Base-by-base conservation (phyloP, 169 alveolate genomes). In the Plasmodium gallinaceum region DNA sequence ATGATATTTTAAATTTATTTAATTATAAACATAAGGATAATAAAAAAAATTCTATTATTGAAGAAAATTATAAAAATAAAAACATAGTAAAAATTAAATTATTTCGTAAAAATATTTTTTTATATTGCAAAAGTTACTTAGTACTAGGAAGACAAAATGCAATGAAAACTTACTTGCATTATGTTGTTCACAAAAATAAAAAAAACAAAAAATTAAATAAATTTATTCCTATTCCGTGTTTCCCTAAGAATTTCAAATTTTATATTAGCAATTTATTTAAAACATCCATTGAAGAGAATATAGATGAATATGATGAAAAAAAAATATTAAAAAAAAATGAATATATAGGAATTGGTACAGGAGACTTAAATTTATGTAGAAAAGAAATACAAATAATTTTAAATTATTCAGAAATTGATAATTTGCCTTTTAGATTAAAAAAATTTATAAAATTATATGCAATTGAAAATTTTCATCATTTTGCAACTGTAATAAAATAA, bases 61-160 rank as follows among this genome's bases (percentile, higher is more conserved):
- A 86, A 57, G 92, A 86, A 71, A 86, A 86, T 70, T 86, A 86
- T 57, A 86, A 86, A 86, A 86, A 70, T 71, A 70, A 54, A 60
- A 88, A 88, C 66, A 66, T 88, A 9, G 85, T 75, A 37, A 88
- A 88, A 74, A 75, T 88, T 14, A 45, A 62, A 45, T 75, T 75
- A 14, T 75, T 68, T 20, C 32, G 46, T 58, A 43, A 64, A 22
- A 58, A 88, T 57, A 68, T 88, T n/a, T 76, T 45, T 57, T 65
- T 88, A 58, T 88, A 75, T 65, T 88, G 90, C 39, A 88, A 88
- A 64, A 88, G 93, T 46, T 88, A 88, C 37, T 52, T 88, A 46
- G 88, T 57, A 37, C 43, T 88, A 46, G 93, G 93, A 39, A 73
- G 90, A 57, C 93, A 88, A 37, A 75, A 75, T 58, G 88, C 85